A percentile compares a stretch with the other conserved stretches of the same genome.
These are phyloP conservation scores for Pseudonitzschia pungens DNA, from an alignment of 108 stramenopile genomes.

Conservation along the genomic window DNA sequence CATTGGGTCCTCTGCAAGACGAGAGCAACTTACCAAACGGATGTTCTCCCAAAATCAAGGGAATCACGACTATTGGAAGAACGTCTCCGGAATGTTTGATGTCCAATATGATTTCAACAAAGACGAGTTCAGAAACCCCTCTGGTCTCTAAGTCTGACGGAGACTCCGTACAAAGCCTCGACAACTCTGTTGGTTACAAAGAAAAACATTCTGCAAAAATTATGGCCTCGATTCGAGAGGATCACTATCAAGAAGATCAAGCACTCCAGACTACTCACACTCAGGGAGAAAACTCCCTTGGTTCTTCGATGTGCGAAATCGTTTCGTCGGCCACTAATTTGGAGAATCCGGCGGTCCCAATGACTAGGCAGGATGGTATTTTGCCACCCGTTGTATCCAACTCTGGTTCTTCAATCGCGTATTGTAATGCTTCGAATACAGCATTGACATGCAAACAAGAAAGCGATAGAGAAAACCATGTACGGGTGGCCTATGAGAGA, in stretches of 20 bases:
- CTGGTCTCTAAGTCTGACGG: background rate
- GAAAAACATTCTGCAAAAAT: background rate
- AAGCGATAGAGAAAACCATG: too few species aligned
- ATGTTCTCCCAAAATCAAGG: background rate
- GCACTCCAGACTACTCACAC: background rate
- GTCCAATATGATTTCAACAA: background rate
- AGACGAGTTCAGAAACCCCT: background rate
- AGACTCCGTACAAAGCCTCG: background rate
- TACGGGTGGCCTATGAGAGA: background rate
- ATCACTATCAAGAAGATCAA: background rate
- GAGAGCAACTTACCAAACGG: background rate
- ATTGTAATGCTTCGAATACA: too few species aligned
- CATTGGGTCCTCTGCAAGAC: background rate
- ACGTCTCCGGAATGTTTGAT: background rate
- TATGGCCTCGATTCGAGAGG: background rate
- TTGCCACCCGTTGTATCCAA: background rate
- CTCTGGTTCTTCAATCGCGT: background rate
- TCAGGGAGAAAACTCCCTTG: background rate
- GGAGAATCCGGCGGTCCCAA: background rate
- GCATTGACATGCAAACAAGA: too few species aligned
- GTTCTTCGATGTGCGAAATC: conserved; percentile 4
- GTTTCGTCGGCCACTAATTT: background rate
- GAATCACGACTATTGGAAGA: too few species aligned
- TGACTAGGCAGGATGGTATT: background rate
- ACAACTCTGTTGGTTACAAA: background rate